Evolutionary conservation across 2,329 filamentous ascomycete species (phyloP).

Genomic region (Diaporthe longicolla): DNA sequence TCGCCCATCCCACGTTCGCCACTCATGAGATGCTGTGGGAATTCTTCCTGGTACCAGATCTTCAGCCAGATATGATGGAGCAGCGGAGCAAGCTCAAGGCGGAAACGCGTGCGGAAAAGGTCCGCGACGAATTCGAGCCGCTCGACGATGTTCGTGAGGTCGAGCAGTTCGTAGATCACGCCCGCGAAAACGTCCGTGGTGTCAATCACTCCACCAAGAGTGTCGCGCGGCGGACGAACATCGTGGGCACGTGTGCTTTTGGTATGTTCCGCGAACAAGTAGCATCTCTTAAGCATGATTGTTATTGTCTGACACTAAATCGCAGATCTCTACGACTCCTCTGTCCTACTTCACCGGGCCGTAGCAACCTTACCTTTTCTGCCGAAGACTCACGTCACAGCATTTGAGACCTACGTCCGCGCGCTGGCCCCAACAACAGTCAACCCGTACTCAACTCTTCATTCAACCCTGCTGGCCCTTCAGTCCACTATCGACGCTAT

Average conservation of each 20-base stretch:
- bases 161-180: conserved; percentile 92
- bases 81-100: conserved; percentile 90
- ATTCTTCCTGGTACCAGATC: conserved; percentile 96
- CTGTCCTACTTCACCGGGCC: conserved; percentile 66
- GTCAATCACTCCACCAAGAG: conserved; percentile 88
- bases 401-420: conserved; percentile 80
- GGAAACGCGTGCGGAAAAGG: conserved; percentile 83
- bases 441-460: conserved; percentile 80
- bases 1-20: conserved; percentile 91
- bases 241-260: conserved; percentile 74
- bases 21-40: conserved; percentile 99
- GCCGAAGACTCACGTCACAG: conserved; percentile 75
- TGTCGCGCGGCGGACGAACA: conserved; percentile 84
- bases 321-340: conserved; percentile 79
- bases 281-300: neutral
- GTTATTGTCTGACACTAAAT: neutral
- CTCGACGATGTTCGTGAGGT: conserved; percentile 88
- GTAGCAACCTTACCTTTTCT: conserved; percentile 75
- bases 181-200: conserved; percentile 88
- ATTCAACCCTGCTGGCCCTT: conserved; percentile 83
- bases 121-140: conserved; percentile 90
- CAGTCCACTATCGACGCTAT: conserved; percentile 88
- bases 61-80: conserved; percentile 90
- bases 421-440: conserved; percentile 77
- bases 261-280: conserved; percentile 59